phyloP scores from a whole-genome alignment of 2,329 filamentous ascomycete species.

The Ploettnerulaceae sp. region DNA sequence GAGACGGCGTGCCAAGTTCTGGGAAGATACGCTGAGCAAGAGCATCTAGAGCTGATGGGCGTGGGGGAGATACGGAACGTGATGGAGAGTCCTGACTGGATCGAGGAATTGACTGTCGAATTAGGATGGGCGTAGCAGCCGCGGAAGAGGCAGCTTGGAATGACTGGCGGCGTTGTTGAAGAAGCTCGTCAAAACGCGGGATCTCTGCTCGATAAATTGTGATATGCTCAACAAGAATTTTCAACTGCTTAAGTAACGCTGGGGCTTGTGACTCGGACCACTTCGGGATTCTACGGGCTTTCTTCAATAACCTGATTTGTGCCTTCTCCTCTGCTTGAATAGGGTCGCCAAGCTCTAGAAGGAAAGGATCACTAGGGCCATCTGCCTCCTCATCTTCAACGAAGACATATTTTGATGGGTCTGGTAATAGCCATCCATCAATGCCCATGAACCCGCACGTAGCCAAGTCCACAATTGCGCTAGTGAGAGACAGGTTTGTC shows the following conservation, averaged over 20 bases:
- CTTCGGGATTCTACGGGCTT: constrained; percentile 48
- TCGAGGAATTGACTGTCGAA: constrained; percentile 30
- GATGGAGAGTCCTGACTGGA: constrained; percentile 41
- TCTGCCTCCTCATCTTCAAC: constrained; percentile 41
- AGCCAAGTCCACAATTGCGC: constrained; percentile 74
- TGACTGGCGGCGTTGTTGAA: constrained; percentile 60
- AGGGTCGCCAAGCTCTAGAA: constrained; percentile 18
- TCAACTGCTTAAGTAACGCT: constrained; percentile 53
- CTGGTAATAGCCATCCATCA: constrained; percentile 84
- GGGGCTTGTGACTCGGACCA: constrained; percentile 49
- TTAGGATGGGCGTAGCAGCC: constrained; percentile 30
- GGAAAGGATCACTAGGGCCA: constrained; percentile 36
- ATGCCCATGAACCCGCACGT: constrained; percentile 80
- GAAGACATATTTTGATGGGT: constrained; percentile 60
- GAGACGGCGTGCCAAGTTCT: constrained; percentile 38
- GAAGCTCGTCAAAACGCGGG: constrained; percentile 66
- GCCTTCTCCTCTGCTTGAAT: constrained; percentile 39
- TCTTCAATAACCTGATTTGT: constrained; percentile 44
- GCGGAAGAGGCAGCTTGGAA: constrained; percentile 53
- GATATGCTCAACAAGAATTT: constrained; percentile 58
- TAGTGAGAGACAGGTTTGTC: constrained; percentile 83
- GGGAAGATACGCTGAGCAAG: constrained; percentile 59
- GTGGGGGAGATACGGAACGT: constrained; percentile 47
- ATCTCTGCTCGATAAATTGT: constrained; percentile 57
- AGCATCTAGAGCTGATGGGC: constrained; percentile 52